These are phyloP conservation scores for Nicotiana attenuata DNA, from an alignment of 257 asterid genomes.

Conservation along the genomic window DNA sequence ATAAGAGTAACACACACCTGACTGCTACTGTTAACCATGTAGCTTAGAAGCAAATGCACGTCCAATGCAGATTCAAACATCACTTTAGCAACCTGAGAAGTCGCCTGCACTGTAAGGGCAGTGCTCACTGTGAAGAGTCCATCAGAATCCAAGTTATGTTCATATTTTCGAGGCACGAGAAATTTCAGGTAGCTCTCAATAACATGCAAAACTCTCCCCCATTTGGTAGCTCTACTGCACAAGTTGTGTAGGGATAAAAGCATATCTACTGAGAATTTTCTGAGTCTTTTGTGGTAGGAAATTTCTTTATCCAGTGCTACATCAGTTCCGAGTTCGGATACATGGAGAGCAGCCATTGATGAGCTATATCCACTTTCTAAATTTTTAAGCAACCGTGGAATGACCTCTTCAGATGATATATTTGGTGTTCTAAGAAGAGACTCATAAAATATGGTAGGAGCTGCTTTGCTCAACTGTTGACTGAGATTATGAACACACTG, in stretches of 20 bases:
- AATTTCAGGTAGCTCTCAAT: conserved; percentile 62
- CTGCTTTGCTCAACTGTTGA: conserved; percentile 85
- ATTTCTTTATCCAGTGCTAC: conserved; percentile 73
- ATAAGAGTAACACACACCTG: conserved; percentile 56
- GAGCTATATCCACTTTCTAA: conserved; percentile 72
- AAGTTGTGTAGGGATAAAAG: conserved; percentile 62
- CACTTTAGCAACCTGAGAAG: conserved; percentile 83
- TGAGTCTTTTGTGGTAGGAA: conserved; percentile 63
- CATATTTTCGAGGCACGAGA: conserved; percentile 74
- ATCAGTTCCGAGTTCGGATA: conserved; percentile 78
- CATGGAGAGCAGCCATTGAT: conserved; percentile 44
- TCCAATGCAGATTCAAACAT: conserved; percentile 83
- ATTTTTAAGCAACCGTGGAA: conserved; percentile 60
- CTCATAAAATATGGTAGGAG: conserved; percentile 77
- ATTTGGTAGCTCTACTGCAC: conserved; percentile 61
- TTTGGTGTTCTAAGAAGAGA: conserved; percentile 51
- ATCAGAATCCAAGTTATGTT: conserved; percentile 38
- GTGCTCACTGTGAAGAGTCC: conserved; percentile 35
- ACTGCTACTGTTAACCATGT: conserved; percentile 77
- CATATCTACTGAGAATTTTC: conserved; percentile 74
- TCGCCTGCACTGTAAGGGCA: conserved; percentile 68
- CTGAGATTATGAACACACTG: conserved; percentile 63
- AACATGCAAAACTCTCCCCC: conserved; percentile 75
- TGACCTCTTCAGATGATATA: conserved; percentile 70
- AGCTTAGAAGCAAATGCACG: conserved; percentile 77